These are phyloP conservation scores for Solanum lignicaule DNA, from an alignment of 257 asterid genomes.

Conservation along the genomic window DNA sequence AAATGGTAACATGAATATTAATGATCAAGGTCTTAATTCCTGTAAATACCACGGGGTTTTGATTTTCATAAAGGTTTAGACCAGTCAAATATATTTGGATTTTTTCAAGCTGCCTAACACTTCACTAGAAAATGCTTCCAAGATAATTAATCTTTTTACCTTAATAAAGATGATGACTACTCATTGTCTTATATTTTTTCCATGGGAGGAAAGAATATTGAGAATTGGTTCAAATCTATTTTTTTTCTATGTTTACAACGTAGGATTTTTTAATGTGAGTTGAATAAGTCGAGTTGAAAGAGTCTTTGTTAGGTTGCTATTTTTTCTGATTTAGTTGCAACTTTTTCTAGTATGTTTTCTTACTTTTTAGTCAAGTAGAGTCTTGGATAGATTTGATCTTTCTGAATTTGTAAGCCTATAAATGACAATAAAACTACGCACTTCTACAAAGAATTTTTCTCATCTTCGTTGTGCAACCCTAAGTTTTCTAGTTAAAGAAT, in stretches of 20 bases:
- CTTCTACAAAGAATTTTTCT: too few species aligned
- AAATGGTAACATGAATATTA: too few species aligned
- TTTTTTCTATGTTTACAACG: too few species aligned
- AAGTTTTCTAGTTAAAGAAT: too few species aligned
- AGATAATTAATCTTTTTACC: neutral
- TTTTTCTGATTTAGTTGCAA: neutral
- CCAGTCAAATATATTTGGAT: neutral
- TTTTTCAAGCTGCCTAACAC: neutral
- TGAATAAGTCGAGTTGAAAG: too few species aligned
- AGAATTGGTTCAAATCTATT: too few species aligned
- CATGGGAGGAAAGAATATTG: neutral
- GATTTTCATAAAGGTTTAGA: neutral
- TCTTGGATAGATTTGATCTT: neutral
- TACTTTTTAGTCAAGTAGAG: neutral
- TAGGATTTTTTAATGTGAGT: too few species aligned
- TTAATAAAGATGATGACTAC: neutral
- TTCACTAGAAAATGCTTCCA: neutral
- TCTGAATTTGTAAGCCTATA: too few species aligned
- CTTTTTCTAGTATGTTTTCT: neutral
- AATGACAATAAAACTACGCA: too few species aligned
- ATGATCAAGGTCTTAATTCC: neutral
- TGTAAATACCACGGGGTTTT: too few species aligned
- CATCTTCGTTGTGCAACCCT: too few species aligned
- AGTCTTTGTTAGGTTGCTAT: too few species aligned
- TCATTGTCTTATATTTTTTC: neutral